A percentile compares a stretch with the other conserved stretches of the same genome.
Evolutionary conservation across 495 filamentous ascomycete genomes (phyloP).

Genomic region (Neurospora sp.): DNA sequence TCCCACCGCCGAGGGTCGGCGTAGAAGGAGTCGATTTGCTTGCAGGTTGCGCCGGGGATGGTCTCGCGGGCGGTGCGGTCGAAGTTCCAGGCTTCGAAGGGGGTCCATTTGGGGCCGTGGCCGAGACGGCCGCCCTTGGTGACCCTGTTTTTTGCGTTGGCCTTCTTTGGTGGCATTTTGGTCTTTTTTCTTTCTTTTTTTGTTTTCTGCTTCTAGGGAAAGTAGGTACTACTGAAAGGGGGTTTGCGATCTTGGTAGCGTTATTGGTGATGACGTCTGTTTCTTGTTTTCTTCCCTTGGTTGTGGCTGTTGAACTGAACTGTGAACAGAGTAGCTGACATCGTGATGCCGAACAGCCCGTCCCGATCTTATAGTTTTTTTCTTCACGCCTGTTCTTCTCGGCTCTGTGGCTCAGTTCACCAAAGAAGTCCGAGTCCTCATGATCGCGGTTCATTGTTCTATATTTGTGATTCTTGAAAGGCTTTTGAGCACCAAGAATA

Average conservation of each 20-base stretch:
- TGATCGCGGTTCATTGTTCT: background rate
- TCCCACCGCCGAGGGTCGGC: background rate
- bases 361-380: background rate
- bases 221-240: background rate
- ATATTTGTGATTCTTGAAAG: background rate
- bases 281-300: background rate
- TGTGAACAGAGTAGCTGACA: background rate
- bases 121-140: background rate
- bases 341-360: background rate
- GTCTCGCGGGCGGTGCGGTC: background rate
- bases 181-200: background rate
- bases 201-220: background rate
- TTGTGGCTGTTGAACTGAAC: background rate
- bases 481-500: background rate
- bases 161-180: background rate
- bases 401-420: background rate
- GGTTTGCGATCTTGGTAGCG: background rate
- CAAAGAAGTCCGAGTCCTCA: background rate
- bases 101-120: background rate
- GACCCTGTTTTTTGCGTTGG: background rate
- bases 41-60: background rate
- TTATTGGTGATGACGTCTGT: background rate
- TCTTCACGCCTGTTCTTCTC: background rate
- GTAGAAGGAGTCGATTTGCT: slow-evolving; percentile 1
- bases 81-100: background rate